Conservation (phyloP, 148 eudicot species). For the Drosera capensis region DNA sequence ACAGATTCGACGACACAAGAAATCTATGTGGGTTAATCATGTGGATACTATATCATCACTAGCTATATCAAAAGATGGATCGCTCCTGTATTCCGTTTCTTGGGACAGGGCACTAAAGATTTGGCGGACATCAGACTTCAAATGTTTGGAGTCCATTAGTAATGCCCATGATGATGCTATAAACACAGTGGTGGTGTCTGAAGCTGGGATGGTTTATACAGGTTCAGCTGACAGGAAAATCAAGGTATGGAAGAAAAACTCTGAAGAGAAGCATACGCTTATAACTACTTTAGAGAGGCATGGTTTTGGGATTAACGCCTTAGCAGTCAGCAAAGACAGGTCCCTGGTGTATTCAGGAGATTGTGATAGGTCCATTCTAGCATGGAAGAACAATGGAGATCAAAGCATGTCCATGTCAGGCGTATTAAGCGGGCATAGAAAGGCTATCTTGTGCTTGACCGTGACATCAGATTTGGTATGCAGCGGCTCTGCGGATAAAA, state of each 20-base stretch:
- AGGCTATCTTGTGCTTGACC: conserved; percentile 53
- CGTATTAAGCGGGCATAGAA: conserved; percentile 52
- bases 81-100: conserved; percentile 72
- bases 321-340: conserved; percentile 50
- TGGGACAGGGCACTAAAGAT: conserved; percentile 75
- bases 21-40: conserved; percentile 73
- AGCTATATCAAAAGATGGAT: conserved; percentile 42
- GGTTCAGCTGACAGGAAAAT: conserved; percentile 77
- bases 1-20: conserved; percentile 50
- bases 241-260: conserved; percentile 48
- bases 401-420: conserved; percentile 31
- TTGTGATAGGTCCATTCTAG: conserved; percentile 47
- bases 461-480: conserved; percentile 30
- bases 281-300: conserved; percentile 42
- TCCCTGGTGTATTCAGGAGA: conserved; percentile 60
- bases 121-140: conserved; percentile 58
- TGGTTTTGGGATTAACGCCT: conserved; percentile 61
- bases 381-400: conserved; percentile 43
- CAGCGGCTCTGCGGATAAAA: conserved; percentile 84
- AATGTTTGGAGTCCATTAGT: conserved; percentile 57
- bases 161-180: conserved; percentile 90
- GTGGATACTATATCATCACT: conserved; percentile 67
- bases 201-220: conserved; percentile 47
- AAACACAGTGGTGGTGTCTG: conserved; percentile 45
- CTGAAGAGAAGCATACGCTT: conserved; percentile 34